Evolutionary conservation across 495 filamentous ascomycete genomes (phyloP), one percentile per base, ranked within the genome.

Genomic region (Schizothecium vesticola): DNA sequence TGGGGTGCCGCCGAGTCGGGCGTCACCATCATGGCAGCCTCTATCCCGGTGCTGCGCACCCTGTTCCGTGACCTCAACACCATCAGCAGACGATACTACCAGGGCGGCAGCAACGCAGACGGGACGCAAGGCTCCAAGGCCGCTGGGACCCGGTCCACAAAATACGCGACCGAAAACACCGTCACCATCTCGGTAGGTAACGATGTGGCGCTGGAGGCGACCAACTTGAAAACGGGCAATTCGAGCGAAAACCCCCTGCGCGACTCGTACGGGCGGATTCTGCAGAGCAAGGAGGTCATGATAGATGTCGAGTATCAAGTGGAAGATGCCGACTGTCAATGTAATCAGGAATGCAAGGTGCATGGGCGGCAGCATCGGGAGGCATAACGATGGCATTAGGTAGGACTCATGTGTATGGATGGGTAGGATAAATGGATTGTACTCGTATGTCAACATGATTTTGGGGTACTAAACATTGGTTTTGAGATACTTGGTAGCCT

Each of bases 11-110:
- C 78, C 36, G 79, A 80, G 66, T 66, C 74, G 0, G 63, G 73
- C 21, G 75, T 74, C 22, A 80, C 78, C 19, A 80, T 80, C 59
- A 76, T 78, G 24, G 78, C 77, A 11, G 74, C 78, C 43, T 79
- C 76, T 4, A 77, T 79, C 24, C 78, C 77, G 10, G 74, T 80
- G 8, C 59, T 81, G 19, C 71, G 78, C 0, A 77, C 74, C 1
- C 70, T 81, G 3, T 75, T 80, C 60, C 73, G 73, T 8, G 70
- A 79, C 68, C 55, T 64, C 12, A 66, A 71, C 21, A 65, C 57
- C 13, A 24, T 65, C 43, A 67, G 69, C 33, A 67, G 63, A 36
- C 4, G 64, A 19, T 66, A 73, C 56, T 71, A 73, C 59, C 16
- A 65, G 3, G 55, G 64, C 11, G 70, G 33, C 1, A 69, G 64